Conservation (phyloP, 768 basidiomycete species). For the Mycena alexandri region DNA sequence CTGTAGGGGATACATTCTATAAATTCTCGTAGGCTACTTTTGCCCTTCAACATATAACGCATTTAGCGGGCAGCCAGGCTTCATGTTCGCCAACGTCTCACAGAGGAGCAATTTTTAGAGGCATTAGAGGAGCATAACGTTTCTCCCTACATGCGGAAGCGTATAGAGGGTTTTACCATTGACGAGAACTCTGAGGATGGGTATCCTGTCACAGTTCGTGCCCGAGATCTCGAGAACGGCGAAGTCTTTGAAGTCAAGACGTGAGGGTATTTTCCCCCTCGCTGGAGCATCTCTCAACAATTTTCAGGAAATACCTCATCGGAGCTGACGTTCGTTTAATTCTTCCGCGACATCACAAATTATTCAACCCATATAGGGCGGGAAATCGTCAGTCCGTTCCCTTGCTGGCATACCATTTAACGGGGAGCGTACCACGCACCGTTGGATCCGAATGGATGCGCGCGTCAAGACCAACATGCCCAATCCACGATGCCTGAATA, state of each 20-base stretch:
- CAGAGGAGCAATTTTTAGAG: conserved; percentile 34
- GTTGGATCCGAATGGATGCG: conserved; percentile 41
- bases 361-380: conserved; percentile 26
- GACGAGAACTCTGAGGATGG: conserved; percentile 29
- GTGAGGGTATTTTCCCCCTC: conserved; percentile 1
- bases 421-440: conserved; percentile 36
- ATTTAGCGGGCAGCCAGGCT: conserved; percentile 21
- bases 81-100: conserved; percentile 39
- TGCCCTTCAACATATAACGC: too few relatives aligned
- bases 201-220: conserved; percentile 38
- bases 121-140: conserved; percentile 31
- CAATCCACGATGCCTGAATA: conserved; percentile 39
- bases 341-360: too few relatives aligned
- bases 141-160: conserved; percentile 30
- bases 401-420: conserved; percentile 32
- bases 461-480: conserved; percentile 40
- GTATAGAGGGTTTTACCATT: conserved; percentile 33
- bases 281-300: neutral
- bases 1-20: conserved; percentile 37
- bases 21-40: conserved; percentile 36
- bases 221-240: conserved; percentile 35
- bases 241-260: conserved; percentile 35
- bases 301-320: conserved; percentile 37
- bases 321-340: conserved; percentile 34
- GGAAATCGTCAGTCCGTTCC: conserved; percentile 37